phyloP scores from a whole-genome alignment of 2,329 filamentous ascomycete genomes.

The Lomentospora prolificans region DNA sequence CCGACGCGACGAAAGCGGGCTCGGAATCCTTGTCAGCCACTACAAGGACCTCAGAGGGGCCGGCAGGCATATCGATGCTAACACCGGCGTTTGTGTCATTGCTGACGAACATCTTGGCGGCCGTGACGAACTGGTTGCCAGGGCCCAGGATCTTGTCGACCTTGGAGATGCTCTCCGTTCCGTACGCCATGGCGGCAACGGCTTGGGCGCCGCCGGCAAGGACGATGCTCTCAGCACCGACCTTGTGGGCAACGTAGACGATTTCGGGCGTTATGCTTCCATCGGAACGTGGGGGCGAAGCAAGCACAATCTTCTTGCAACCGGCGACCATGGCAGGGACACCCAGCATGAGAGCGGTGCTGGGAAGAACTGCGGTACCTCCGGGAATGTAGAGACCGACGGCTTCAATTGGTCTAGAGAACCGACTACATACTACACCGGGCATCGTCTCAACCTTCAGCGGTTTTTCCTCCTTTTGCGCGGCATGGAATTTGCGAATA shows the following conservation, averaged over 20 bases:
- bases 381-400: slow-evolving; percentile 96
- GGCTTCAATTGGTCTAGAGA: slow-evolving; percentile 82
- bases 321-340: slow-evolving; percentile 96
- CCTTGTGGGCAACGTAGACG: slow-evolving; percentile 93
- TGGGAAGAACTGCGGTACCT: slow-evolving; percentile 92
- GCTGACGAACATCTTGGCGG: slow-evolving; percentile 95
- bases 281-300: slow-evolving; percentile 80
- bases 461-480: slow-evolving; percentile 75
- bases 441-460: slow-evolving; percentile 95
- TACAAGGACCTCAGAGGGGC: slow-evolving; percentile 93
- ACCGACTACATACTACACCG: slow-evolving; percentile 87
- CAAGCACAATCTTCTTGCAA: slow-evolving; percentile 88
- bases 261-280: slow-evolving; percentile 93
- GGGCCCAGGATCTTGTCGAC: slow-evolving; percentile 98
- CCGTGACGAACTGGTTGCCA: slow-evolving; percentile 97
- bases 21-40: slow-evolving; percentile 81
- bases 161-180: slow-evolving; percentile 86
- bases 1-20: slow-evolving; percentile 89
- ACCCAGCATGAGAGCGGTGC: slow-evolving; percentile 94
- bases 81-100: slow-evolving; percentile 95
- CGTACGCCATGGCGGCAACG: slow-evolving; percentile 93
- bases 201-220: slow-evolving; percentile 93
- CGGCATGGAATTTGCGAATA: slow-evolving; percentile 86
- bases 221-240: slow-evolving; percentile 91
- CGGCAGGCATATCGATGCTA: slow-evolving; percentile 96